Evolutionary conservation across 805 yeast genomes (phyloP).

Genomic region (Candida sphagnicola): DNA sequence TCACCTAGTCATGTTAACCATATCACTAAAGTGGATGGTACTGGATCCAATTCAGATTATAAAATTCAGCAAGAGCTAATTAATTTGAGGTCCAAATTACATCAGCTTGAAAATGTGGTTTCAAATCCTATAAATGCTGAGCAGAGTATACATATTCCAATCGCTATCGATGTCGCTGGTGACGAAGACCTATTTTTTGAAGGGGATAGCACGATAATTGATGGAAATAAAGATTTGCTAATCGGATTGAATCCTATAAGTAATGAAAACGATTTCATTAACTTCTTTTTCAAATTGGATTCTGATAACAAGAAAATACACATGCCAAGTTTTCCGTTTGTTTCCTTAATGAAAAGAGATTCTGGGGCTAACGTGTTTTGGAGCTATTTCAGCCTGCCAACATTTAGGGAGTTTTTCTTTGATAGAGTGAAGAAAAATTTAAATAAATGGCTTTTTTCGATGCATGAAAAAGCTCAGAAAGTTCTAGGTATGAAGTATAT

Average conservation of each 20-base stretch:
- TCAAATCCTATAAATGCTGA: background rate
- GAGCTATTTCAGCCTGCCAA: constrained; percentile 3
- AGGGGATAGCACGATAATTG: background rate
- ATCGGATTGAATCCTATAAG: constrained; percentile 12
- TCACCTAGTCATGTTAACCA: constrained; percentile 6
- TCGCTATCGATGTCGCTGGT: background rate
- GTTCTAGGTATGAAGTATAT: constrained; percentile 6
- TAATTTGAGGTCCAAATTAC: background rate
- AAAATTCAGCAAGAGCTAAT: constrained; percentile 3
- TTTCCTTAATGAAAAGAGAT: constrained; percentile 6
- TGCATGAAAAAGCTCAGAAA: constrained; percentile 1
- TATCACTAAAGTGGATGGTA: background rate
- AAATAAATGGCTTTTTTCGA: background rate
- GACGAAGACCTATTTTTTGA: background rate
- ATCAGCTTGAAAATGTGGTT: constrained; percentile 2
- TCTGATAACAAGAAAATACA: background rate
- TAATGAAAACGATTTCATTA: constrained; percentile 16
- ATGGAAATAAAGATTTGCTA: constrained; percentile 2
- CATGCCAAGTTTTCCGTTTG: constrained; percentile 5
- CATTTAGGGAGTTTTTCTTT: constrained; percentile 2
- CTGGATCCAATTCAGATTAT: background rate
- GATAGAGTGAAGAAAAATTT: constrained; percentile 1
- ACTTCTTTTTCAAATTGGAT: constrained; percentile 13
- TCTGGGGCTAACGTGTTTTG: constrained; percentile 5
- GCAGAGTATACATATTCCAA: background rate